A percentile compares a stretch with the other conserved stretches of the same genome.
These are phyloP conservation scores for Maudiozyma barnettii DNA, from an alignment of 805 yeast species.

Conservation along the genomic window DNA sequence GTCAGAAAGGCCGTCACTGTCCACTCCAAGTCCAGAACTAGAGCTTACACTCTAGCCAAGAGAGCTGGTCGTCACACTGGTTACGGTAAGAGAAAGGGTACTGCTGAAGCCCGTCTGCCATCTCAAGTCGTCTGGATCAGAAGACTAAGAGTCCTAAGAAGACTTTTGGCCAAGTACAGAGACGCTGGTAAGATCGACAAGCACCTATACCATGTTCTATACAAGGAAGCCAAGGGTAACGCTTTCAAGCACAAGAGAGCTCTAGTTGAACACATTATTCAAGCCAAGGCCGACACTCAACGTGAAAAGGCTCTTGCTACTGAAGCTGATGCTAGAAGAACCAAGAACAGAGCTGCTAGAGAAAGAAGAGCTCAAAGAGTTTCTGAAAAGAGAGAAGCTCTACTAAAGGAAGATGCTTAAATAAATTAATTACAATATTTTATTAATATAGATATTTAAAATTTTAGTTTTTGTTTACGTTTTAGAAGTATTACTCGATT, in stretches of 20 bases:
- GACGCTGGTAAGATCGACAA: slow-evolving; percentile 98
- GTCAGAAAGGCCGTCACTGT: slow-evolving; percentile 95
- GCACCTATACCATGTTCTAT: slow-evolving; percentile 95
- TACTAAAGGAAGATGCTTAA: slow-evolving; percentile 50
- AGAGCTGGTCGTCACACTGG: slow-evolving; percentile 99
- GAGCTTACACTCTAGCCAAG: slow-evolving; percentile 94
- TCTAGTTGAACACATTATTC: slow-evolving; percentile 97
- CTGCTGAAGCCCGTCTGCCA: slow-evolving; percentile 99
- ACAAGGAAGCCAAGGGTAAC: slow-evolving; percentile 99
- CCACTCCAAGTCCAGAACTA: slow-evolving; percentile 97
- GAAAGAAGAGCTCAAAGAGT: slow-evolving; percentile 96
- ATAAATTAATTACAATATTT: not conserved
- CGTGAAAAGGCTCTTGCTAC: slow-evolving; percentile 98
- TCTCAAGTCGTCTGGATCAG: slow-evolving; percentile 98
- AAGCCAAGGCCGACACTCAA: slow-evolving; percentile 99
- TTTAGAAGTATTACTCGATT: not conserved
- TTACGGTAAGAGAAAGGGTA: slow-evolving; percentile 99
- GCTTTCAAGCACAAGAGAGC: slow-evolving; percentile 99
- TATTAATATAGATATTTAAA: not conserved
- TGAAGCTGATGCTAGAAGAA: slow-evolving; percentile 99
- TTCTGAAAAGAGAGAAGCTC: slow-evolving; percentile 95
- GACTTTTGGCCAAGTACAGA: slow-evolving; percentile 96
- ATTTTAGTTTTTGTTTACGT: not conserved
- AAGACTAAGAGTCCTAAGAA: slow-evolving; percentile 98
- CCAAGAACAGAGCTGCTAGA: slow-evolving; percentile 97